Conservation (phyloP, 192 early-diverging fungal species). For the Backusella tarrabulga region DNA sequence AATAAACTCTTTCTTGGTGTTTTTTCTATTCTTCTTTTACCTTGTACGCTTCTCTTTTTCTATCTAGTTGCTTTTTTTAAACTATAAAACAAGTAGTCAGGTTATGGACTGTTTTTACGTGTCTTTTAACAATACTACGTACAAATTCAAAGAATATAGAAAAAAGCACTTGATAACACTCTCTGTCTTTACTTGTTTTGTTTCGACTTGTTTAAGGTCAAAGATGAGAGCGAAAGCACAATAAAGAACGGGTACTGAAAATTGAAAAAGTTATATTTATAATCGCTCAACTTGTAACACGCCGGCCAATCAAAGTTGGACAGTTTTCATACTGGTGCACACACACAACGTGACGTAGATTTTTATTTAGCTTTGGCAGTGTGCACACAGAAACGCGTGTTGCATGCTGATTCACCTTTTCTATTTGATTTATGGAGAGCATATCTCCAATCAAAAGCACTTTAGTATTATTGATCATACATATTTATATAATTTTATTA, state of each 20-base stretch:
- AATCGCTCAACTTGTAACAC: not conserved
- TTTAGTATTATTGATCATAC: too few species aligned
- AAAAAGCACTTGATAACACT: not conserved
- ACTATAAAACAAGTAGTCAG: not conserved
- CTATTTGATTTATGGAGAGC: too few species aligned
- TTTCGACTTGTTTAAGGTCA: not conserved
- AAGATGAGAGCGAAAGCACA: conserved; percentile 2
- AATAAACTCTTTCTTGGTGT: not conserved
- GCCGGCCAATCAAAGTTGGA: not conserved
- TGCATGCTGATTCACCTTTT: not conserved
- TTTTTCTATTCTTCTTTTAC: not conserved
- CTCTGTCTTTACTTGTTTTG: not conserved
- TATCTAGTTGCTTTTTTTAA: not conserved
- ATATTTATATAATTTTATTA: not conserved
- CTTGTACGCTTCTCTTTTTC: not conserved
- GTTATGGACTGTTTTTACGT: not conserved
- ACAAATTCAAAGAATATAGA: not conserved
- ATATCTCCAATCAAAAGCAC: too few species aligned
- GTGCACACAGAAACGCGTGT: not conserved
- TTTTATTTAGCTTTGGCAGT: not conserved
- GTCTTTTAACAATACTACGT: not conserved
- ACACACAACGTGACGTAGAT: not conserved
- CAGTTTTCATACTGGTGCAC: not conserved
- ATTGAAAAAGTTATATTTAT: not conserved
- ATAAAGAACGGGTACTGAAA: not conserved